Evolutionary conservation across 768 basidiomycete genomes (phyloP).

Genomic region (Trametes elegans): DNA sequence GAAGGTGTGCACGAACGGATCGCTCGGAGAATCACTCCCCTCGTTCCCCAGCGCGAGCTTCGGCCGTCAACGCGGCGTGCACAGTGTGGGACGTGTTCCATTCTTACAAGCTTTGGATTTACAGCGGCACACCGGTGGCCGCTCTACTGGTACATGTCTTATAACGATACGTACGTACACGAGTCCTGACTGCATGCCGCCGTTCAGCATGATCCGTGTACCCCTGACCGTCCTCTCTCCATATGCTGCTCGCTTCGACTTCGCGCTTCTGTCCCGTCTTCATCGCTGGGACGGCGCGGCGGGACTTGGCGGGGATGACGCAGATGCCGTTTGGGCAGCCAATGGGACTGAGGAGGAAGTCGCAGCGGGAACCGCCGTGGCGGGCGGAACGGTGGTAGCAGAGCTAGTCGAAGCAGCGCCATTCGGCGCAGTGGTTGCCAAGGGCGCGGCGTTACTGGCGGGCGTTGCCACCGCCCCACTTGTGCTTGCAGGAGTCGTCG

Average conservation of each 20-base stretch:
- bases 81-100: conserved; percentile 6
- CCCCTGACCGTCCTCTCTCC: conserved; percentile 15
- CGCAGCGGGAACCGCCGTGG: background rate
- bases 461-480: background rate
- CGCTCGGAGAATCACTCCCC: conserved; percentile 16
- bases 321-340: background rate
- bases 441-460: background rate
- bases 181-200: background rate
- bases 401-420: background rate
- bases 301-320: background rate
- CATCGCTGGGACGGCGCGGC: background rate
- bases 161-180: conserved; percentile 14
- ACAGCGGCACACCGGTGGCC: background rate
- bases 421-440: background rate
- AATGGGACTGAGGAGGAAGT: background rate
- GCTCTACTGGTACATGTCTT: conserved; percentile 16
- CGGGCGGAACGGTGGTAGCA: background rate
- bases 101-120: conserved; percentile 8
- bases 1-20: conserved; percentile 13
- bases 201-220: background rate
- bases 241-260: background rate
- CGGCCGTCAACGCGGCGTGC: conserved; percentile 8
- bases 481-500: background rate
- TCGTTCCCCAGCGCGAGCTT: background rate
- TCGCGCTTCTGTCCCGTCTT: background rate